phyloP scores from a whole-genome alignment of 768 basidiomycete genomes.

The Artomyces pyxidatus region DNA sequence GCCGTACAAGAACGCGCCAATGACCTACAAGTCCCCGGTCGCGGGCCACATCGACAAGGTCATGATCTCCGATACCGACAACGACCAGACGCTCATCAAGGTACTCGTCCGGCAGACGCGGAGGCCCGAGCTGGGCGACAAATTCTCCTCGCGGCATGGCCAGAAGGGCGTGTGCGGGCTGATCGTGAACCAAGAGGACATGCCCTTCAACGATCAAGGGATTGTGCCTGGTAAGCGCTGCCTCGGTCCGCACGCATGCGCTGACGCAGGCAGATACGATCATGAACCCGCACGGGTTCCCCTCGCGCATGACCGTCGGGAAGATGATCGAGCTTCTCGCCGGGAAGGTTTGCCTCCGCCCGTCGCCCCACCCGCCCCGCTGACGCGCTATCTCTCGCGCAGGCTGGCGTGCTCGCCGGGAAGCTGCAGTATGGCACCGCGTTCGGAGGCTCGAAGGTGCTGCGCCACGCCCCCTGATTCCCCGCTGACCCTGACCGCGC shows the following conservation, averaged over 20 bases:
- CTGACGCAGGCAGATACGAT: slow-evolving; percentile 65
- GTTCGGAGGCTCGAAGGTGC: slow-evolving; percentile 94
- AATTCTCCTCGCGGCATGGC: slow-evolving; percentile 96
- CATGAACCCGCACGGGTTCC: slow-evolving; percentile 99
- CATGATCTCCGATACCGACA: slow-evolving; percentile 94
- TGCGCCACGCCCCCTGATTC: slow-evolving; percentile 1
- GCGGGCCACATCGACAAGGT: slow-evolving; percentile 96
- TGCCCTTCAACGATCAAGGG: slow-evolving; percentile 99
- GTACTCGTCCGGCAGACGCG: slow-evolving; percentile 95
- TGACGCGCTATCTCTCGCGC: slow-evolving; percentile 2
- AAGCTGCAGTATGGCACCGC: slow-evolving; percentile 92
- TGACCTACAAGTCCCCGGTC: slow-evolving; percentile 91
- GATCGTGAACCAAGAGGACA: slow-evolving; percentile 97
- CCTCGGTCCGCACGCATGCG: slow-evolving; percentile 4
- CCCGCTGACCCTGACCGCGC: background rate
- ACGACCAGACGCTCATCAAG: slow-evolving; percentile 94
- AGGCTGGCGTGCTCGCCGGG: slow-evolving; percentile 89
- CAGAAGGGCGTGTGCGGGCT: slow-evolving; percentile 99
- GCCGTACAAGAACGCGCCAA: slow-evolving; percentile 86
- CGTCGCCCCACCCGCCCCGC: background rate
- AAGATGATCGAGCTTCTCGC: slow-evolving; percentile 99
- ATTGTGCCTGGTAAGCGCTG: slow-evolving; percentile 70
- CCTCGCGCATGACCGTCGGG: slow-evolving; percentile 97
- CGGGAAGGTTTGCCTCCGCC: slow-evolving; percentile 58
- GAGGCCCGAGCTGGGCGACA: slow-evolving; percentile 94